Evolutionary conservation across 164 flowering plant genomes (phyloP).

Genomic region (Saururus chinensis): DNA sequence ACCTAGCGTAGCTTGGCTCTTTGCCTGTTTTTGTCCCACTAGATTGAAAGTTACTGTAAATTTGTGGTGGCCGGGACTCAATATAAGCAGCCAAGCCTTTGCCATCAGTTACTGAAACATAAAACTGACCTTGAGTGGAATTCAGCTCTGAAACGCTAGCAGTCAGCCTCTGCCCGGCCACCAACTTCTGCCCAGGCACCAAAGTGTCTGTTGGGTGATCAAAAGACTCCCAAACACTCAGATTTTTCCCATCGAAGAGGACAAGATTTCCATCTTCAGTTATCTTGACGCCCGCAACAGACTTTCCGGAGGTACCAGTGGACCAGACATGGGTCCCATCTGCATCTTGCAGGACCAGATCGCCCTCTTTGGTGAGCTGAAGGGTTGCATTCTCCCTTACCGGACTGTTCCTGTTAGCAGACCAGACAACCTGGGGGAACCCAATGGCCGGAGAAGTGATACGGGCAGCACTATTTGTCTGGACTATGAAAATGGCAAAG

Average conservation of each 20-base stretch:
- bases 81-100: not conserved
- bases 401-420: conserved; percentile 15
- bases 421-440: conserved; percentile 8
- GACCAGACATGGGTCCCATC: conserved; percentile 28
- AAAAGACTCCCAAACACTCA: conserved; percentile 21
- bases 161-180: conserved; percentile 13
- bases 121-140: conserved; percentile 8
- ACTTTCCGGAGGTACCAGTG: conserved; percentile 13
- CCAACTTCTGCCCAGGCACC: conserved; percentile 13
- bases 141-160: conserved; percentile 12
- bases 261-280: conserved; percentile 16
- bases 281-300: conserved; percentile 17
- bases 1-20: conserved; percentile 9
- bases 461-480: not conserved
- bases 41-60: not conserved
- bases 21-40: not conserved
- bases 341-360: conserved; percentile 17
- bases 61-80: conserved; percentile 2
- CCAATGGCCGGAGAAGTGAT: not conserved
- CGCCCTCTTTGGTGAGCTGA: conserved; percentile 14
- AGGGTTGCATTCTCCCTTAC: conserved; percentile 16
- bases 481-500: conserved; percentile 2
- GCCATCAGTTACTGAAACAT: conserved; percentile 1
- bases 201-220: conserved; percentile 21
- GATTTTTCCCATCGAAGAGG: not conserved